Evolutionary conservation across 75 land plant genomes (phyloP).

Genomic region (Chamaecyparis obtusa): DNA sequence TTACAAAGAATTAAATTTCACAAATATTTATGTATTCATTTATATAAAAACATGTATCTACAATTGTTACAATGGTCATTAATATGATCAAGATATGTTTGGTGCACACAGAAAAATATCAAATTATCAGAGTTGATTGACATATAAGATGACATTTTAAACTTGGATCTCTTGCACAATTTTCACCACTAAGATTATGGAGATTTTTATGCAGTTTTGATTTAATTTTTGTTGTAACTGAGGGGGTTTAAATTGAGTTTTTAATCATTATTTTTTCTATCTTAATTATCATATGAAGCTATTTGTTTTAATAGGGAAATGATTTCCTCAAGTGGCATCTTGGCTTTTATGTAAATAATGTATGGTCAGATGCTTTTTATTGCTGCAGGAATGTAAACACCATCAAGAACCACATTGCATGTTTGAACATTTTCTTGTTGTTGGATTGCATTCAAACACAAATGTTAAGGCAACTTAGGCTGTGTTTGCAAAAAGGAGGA

Average conservation of each 20-base stretch:
- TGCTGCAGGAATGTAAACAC: slow-evolving; percentile 57
- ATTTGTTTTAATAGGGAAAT: not conserved
- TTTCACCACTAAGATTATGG: not conserved
- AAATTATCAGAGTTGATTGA: not conserved
- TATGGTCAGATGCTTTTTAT: not conserved
- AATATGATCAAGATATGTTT: not conserved
- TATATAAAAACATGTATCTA: not conserved
- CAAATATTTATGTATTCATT: not conserved
- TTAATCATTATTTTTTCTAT: not conserved
- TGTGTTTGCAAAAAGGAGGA: slow-evolving; percentile 75
- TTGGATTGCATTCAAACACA: slow-evolving; percentile 76
- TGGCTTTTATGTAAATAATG: not conserved
- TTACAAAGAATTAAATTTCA: not conserved
- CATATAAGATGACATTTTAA: not conserved
- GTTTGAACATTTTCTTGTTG: no score
- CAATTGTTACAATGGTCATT: not conserved
- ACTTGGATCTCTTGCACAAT: not conserved
- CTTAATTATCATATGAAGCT: not conserved
- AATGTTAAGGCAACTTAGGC: slow-evolving; percentile 76
- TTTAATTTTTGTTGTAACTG: not conserved
- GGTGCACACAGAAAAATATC: not conserved
- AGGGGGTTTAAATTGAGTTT: not conserved
- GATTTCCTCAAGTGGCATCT: not conserved
- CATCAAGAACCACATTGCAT: slow-evolving; percentile 71
- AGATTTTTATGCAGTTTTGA: not conserved